Evolutionary conservation across 164 flowering plant genomes (phyloP).

Genomic region (Annona cherimola): DNA sequence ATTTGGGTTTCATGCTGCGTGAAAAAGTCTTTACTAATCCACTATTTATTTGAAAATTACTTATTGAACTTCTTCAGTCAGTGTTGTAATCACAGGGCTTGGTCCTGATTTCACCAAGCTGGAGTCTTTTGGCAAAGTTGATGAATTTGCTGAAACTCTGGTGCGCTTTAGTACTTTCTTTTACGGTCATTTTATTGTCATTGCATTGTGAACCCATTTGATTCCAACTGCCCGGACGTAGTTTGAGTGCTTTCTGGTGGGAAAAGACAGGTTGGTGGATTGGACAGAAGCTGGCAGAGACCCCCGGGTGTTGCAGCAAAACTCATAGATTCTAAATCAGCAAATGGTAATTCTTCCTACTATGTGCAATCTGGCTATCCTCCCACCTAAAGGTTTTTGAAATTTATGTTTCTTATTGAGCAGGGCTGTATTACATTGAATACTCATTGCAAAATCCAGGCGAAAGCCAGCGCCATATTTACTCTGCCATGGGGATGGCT

Average conservation of each 20-base stretch:
- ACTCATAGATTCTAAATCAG: conserved; percentile 58
- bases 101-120: conserved; percentile 88
- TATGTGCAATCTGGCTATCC: not conserved
- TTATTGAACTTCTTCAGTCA: conserved; percentile 45
- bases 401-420: not conserved
- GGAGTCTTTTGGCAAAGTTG: conserved; percentile 94
- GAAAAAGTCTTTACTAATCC: conserved; percentile 1
- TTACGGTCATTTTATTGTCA: not conserved
- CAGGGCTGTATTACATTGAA: conserved; percentile 89
- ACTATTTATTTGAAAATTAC: conserved; percentile 9
- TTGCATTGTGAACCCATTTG: not conserved
- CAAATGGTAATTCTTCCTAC: conserved; percentile 48
- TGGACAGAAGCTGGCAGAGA: conserved; percentile 96
- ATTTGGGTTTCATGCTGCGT: conserved; percentile 4
- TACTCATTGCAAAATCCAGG: conserved; percentile 89
- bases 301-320: conserved; percentile 91
- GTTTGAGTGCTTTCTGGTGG: not conserved
- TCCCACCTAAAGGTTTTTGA: not conserved
- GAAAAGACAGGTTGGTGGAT: conserved; percentile 56
- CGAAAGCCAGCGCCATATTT: conserved; percentile 64
- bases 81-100: conserved; percentile 76
- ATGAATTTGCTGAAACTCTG: conserved; percentile 82
- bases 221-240: not conserved
- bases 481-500: conserved; percentile 75
- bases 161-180: conserved; percentile 44